Evolutionary conservation across 352 stramenopile species (phyloP).

Genomic region (Halophytophthora polymorphica): DNA sequence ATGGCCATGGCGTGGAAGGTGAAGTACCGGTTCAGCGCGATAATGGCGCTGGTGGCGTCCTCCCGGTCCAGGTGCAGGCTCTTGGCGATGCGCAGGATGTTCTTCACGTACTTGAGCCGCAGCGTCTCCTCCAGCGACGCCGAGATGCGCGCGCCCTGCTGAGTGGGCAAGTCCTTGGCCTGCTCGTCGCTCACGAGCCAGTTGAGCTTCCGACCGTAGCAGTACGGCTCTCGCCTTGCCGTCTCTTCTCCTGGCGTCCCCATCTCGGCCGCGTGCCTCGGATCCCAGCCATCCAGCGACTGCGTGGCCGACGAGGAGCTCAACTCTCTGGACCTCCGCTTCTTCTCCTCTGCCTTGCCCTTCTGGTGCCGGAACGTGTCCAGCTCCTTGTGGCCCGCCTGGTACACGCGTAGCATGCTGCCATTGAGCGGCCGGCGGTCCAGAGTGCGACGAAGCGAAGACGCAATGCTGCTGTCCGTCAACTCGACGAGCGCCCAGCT

Average conservation of each 20-base stretch:
- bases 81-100: slow-evolving; percentile 64
- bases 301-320: slow-evolving; percentile 8
- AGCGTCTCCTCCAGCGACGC: slow-evolving; percentile 60
- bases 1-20: slow-evolving; percentile 72
- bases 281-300: slow-evolving; percentile 17
- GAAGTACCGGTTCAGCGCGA: slow-evolving; percentile 78
- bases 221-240: slow-evolving; percentile 34
- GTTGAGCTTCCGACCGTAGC: slow-evolving; percentile 69
- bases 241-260: background rate
- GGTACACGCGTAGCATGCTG: slow-evolving; percentile 54
- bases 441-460: slow-evolving; percentile 50
- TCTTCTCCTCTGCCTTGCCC: slow-evolving; percentile 40
- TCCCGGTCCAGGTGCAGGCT: slow-evolving; percentile 59
- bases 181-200: slow-evolving; percentile 68
- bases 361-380: slow-evolving; percentile 55
- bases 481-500: slow-evolving; percentile 80
- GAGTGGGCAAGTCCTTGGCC: slow-evolving; percentile 52
- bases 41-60: slow-evolving; percentile 68
- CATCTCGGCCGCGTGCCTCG: too few species aligned
- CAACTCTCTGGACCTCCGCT: slow-evolving; percentile 22
- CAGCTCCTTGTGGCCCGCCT: slow-evolving; percentile 50
- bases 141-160: slow-evolving; percentile 54
- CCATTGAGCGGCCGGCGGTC: slow-evolving; percentile 52
- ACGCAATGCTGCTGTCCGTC: slow-evolving; percentile 37
- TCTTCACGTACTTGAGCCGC: slow-evolving; percentile 58